Base-by-base conservation (phyloP, 371 early-diverging fungal species). In the Mucor racemosus region DNA sequence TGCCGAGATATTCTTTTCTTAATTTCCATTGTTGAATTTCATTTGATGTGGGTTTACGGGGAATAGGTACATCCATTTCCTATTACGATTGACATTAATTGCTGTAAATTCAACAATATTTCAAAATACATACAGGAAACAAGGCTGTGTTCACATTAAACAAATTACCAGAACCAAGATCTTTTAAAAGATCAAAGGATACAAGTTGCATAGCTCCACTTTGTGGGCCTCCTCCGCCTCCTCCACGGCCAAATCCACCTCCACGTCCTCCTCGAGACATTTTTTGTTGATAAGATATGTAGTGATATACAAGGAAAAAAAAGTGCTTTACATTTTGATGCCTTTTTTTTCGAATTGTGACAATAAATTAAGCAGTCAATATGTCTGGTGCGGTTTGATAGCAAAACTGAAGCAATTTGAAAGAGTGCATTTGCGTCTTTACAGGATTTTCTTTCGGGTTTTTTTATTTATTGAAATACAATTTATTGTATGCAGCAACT, bases 11-110 rank as follows among this genome's bases (percentile, higher is more conserved):
- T 41, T 76, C 73, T 40, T 78, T 71, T 34, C 65, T 68, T 42
- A 73, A 59, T 21, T 70, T 72, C 71, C 74, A 74, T 58, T 77
- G 73, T 34, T 64, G 65, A 39, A 65, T 35, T 71, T 83, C 83
- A 35, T 68, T 67, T 15, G 72, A 60, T 2, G 71, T 75, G 10
- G 83, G 74, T 61, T 80, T 80, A 35, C 79, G 77, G n/a, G 77
- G 79, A 62, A 80, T 74, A 39, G 80, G 80, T 0, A 80, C 74
- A 61, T 78, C 79, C 72, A 78, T 76, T 68, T 77, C 74, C 83
- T 83, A 67, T 8, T 7, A 34, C 6, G 19, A 11, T 21, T 9
- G 19, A 21, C 38, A 38, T 50, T 1, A 26, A 21, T 21, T 3
- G n/a, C 6, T 17, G 38, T 26, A 14, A 14, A 33, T 14, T 14